A percentile compares a stretch with the other conserved stretches of the same genome.
These are phyloP conservation scores for Harrya chromipes DNA, from an alignment of 768 basidiomycete genomes.

Conservation along the genomic window DNA sequence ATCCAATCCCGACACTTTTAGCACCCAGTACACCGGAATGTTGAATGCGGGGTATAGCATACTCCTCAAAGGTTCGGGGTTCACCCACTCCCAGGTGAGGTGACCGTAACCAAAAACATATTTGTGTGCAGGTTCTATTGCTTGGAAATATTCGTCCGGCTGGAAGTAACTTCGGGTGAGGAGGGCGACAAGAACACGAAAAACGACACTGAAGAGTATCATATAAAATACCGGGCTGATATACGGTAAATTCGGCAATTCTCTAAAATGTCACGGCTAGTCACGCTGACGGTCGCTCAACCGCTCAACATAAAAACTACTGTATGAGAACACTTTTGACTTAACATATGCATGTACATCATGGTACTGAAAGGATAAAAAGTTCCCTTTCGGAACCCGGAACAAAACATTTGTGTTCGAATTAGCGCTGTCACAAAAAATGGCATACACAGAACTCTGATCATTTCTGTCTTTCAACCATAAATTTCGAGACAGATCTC, in stretches of 20 bases:
- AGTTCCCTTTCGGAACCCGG: neutral
- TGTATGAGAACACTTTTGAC: too few species aligned
- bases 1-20: conserved; percentile 59
- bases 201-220: conserved; percentile 37
- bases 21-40: conserved; percentile 68
- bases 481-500: conserved; percentile 32
- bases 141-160: conserved; percentile 96
- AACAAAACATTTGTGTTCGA: too few species aligned
- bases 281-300: too few species aligned
- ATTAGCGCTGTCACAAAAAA: too few species aligned
- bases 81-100: conserved; percentile 95
- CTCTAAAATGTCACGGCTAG: too few species aligned
- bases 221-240: neutral
- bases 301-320: too few species aligned
- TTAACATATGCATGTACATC: too few species aligned
- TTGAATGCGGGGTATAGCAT: conserved; percentile 81
- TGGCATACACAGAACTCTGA: too few species aligned
- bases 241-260: too few species aligned
- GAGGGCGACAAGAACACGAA: conserved; percentile 63
- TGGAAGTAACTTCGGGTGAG: conserved; percentile 86
- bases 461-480: conserved; percentile 28
- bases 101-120: conserved; percentile 89
- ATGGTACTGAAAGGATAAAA: too few species aligned
- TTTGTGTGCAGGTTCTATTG: conserved; percentile 87
- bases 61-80: conserved; percentile 67